Percentiles rank a stretch among this genome's conserved stretches.
Evolutionary conservation across 176 grass and related monocot genomes (phyloP).

Genomic region (Zoysia japonica): DNA sequence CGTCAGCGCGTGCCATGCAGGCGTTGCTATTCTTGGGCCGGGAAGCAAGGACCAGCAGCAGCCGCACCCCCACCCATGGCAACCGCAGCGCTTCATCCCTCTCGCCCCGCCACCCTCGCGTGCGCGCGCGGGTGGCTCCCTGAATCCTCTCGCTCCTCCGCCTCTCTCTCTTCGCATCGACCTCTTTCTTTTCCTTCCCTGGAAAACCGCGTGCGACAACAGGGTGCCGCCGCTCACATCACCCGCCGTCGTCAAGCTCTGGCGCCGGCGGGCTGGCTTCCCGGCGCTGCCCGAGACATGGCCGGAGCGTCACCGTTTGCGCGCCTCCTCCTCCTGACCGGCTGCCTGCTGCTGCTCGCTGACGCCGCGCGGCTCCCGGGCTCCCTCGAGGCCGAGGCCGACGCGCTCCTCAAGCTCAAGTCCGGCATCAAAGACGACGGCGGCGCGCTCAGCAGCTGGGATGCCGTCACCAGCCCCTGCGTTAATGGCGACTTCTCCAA

Average conservation of each 20-base stretch:
- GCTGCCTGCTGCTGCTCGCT: not conserved
- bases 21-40: conserved; percentile 37
- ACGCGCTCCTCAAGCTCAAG: conserved; percentile 73
- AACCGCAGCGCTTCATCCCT: conserved; percentile 13
- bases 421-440: conserved; percentile 33
- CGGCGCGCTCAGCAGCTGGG: conserved; percentile 52
- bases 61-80: not conserved
- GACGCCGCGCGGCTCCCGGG: conserved; percentile 30
- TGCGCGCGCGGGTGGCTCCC: conserved; percentile 33
- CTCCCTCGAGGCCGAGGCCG: conserved; percentile 27
- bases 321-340: no score
- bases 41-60: not conserved
- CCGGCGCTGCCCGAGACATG: conserved; percentile 36
- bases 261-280: conserved; percentile 57
- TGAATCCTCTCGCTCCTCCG: conserved; percentile 36
- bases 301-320: conserved; percentile 30
- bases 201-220: conserved; percentile 14
- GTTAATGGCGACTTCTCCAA: not conserved
- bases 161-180: conserved; percentile 23
- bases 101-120: conserved; percentile 33
- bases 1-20: not conserved
- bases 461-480: conserved; percentile 57
- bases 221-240: conserved; percentile 17
- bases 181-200: conserved; percentile 12
- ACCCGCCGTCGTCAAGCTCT: conserved; percentile 61